Base-by-base conservation (phyloP, 2,329 filamentous ascomycete genomes). In the Chrysoporthe austroafricana region DNA sequence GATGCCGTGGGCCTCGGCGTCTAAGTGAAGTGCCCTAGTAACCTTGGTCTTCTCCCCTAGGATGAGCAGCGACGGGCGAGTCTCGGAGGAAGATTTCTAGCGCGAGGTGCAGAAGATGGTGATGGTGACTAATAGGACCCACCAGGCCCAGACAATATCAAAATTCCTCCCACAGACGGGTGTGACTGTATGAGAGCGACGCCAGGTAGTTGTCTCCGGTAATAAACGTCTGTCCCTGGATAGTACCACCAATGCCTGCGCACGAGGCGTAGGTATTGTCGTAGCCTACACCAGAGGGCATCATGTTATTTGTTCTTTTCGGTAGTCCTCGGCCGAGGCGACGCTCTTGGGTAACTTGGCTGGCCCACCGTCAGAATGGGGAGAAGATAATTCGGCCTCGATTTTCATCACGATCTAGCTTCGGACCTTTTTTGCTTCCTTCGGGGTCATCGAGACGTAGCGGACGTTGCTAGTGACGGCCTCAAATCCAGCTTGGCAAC, bases 101-200 rank as follows among this genome's bases (percentile, higher is more conserved):
- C 63, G 54, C n/a, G 50, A 57, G 18, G 34, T 62, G 9, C 34
- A 56, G 36, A 65, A 16, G 42, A 62, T 43, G 3, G 90, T 79
- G 43, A 90, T 73, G 4, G 67, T 81, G n/a, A 87, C 85, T 66
- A 85, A 90, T 0, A 90, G 74, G 11, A 76, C 81, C 88, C 88
- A 90, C 82, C 83, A 91, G 0, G 83, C 87, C 82, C 86, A 88
- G 57, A 90, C 72, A 61, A 89, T 88, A 14, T 86, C 87, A 68
- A 89, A 84, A 73, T 89, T 89, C 13, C 86, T 78, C 87, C 87
- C 2, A 89, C 1, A 89, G 69, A 54, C 88, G 82, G 0, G 72
- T 72, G 64, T 63, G 48, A 18, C 50, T 59, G 34, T 54, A 54
- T n/a, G 18, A 43, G 39, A 52, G 16, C 8, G 66, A 32, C 2